These are phyloP conservation scores for Cyberlindnera euphorbiae DNA, from an alignment of 805 yeast genomes.

Conservation along the genomic window DNA sequence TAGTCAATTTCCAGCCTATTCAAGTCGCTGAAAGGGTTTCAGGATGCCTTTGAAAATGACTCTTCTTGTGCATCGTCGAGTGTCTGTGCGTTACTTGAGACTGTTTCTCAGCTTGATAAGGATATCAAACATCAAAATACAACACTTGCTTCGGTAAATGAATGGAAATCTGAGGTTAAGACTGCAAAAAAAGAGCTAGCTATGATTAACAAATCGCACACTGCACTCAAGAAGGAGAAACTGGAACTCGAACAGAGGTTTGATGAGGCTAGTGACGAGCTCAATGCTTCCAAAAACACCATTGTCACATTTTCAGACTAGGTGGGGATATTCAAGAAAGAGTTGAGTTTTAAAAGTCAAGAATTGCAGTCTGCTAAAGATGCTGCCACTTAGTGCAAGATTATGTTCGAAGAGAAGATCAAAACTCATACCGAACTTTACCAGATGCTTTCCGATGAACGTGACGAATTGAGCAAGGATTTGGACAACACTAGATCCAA, in stretches of 20 bases:
- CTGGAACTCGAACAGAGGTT: no score
- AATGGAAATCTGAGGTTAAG: not conserved
- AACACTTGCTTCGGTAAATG: conserved; percentile 4
- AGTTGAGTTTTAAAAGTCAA: not conserved
- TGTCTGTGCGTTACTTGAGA: conserved; percentile 2
- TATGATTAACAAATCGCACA: no score
- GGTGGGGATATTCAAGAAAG: not conserved
- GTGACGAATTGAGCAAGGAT: conserved; percentile 27
- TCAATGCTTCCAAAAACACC: no score
- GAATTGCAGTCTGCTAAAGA: conserved; percentile 11
- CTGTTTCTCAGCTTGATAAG: conserved; percentile 16
- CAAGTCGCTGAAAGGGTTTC: no score
- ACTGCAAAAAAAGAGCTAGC: no score
- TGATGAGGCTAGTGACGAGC: no score
- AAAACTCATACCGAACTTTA: conserved; percentile 32
- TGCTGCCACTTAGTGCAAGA: conserved; percentile 18
- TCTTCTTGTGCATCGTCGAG: no score
- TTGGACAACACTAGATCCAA: conserved; percentile 17
- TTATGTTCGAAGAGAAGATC: conserved; percentile 31
- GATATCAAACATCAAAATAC: conserved; percentile 18
- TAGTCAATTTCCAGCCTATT: no score
- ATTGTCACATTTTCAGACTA: no score
- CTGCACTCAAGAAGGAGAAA: no score
- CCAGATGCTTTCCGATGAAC: conserved; percentile 27
- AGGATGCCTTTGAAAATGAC: no score